Evolutionary conservation across 345 rosid species (phyloP).

Genomic region (Microcos paniculata): DNA sequence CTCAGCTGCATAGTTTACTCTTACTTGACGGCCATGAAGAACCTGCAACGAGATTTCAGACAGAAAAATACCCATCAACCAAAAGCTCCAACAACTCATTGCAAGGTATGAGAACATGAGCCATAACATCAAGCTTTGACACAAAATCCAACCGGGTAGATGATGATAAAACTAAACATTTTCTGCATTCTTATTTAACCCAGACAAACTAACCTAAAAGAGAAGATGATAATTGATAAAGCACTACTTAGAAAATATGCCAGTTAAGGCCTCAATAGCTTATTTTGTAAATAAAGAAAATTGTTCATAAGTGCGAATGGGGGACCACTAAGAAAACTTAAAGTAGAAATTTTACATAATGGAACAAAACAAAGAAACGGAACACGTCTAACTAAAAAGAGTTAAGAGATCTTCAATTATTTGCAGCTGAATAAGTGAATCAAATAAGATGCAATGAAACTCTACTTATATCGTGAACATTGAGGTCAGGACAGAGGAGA

Average conservation of each 20-base stretch:
- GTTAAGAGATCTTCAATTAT: not conserved
- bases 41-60: slow-evolving; percentile 40
- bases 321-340: not conserved
- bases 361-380: not conserved
- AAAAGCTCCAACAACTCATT: not conserved
- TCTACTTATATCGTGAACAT: not conserved
- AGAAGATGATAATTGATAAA: not conserved
- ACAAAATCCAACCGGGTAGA: not conserved
- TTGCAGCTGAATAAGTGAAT: not conserved
- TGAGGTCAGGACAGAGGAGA: not conserved
- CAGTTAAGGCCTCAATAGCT: not conserved
- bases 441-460: not conserved
- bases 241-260: not conserved
- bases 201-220: not conserved
- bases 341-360: not conserved
- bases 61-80: not conserved
- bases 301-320: not conserved
- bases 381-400: not conserved
- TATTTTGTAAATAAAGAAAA: not conserved
- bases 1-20: slow-evolving; percentile 81
- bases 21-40: slow-evolving; percentile 72
- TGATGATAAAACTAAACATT: not conserved
- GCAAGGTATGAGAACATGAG: not conserved
- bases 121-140: not conserved
- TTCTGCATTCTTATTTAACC: not conserved